Conservation (phyloP, 2,329 filamentous ascomycete genomes). For the Colletotrichum lindemuthianum region DNA sequence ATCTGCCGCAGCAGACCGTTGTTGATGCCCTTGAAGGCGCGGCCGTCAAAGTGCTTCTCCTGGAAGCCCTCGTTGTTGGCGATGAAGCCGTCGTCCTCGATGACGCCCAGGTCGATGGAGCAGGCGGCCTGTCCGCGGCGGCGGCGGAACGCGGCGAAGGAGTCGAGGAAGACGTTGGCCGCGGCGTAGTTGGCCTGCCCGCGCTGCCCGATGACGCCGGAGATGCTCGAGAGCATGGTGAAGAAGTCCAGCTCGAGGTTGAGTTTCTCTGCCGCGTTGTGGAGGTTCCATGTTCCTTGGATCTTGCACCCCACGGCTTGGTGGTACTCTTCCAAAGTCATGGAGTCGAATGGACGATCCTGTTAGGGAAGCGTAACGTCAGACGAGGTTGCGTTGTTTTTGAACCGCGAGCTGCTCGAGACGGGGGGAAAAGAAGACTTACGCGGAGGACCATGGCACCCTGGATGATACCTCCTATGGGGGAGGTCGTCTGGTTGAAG, state of each 20-base stretch:
- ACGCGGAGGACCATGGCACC: constrained; percentile 45
- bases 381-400: neutral
- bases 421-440: neutral
- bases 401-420: too few relatives aligned
- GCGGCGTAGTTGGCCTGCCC: constrained; percentile 49
- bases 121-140: neutral
- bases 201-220: constrained; percentile 42
- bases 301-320: constrained; percentile 46
- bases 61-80: constrained; percentile 3
- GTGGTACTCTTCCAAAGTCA: constrained; percentile 46
- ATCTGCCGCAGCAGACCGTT: constrained; percentile 43
- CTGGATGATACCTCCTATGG: constrained; percentile 42
- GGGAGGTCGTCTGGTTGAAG: constrained; percentile 39
- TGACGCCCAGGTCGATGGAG: constrained; percentile 17
- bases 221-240: constrained; percentile 45
- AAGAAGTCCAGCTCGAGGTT: constrained; percentile 47
- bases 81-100: constrained; percentile 14
- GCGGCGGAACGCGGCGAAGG: constrained; percentile 39
- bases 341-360: constrained; percentile 41
- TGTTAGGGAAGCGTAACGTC: neutral
- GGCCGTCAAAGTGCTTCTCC: neutral
- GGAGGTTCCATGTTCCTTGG: constrained; percentile 51
- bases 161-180: constrained; percentile 47
- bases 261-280: constrained; percentile 41
- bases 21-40: constrained; percentile 38